Percentiles rank a stretch among this genome's conserved stretches.
Evolutionary conservation across 345 rosid species (phyloP).

Genomic region (Hibiscus trionum): DNA sequence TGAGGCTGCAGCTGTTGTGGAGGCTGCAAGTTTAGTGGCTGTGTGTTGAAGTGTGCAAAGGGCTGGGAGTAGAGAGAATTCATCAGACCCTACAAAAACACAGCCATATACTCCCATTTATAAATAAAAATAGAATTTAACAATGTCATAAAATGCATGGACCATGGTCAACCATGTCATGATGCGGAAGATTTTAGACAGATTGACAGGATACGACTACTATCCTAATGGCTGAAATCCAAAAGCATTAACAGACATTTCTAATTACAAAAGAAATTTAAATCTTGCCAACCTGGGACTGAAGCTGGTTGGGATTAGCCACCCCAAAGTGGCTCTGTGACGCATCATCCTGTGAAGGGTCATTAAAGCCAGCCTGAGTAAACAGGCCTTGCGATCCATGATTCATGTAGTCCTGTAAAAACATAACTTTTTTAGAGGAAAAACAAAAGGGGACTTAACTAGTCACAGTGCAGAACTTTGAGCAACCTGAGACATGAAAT

Average conservation of each 20-base stretch:
- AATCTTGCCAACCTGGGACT: slow-evolving; percentile 68
- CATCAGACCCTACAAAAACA: slow-evolving; percentile 63
- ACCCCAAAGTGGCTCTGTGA: slow-evolving; percentile 73
- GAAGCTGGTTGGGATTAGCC: slow-evolving; percentile 63
- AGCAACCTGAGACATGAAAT: slow-evolving; percentile 96
- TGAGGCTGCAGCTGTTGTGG: slow-evolving; percentile 56
- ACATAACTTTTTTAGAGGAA: background rate
- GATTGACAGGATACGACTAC: background rate
- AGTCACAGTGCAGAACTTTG: background rate
- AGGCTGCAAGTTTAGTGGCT: slow-evolving; percentile 60
- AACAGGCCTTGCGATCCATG: slow-evolving; percentile 93
- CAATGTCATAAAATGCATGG: background rate
- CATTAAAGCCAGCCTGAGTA: slow-evolving; percentile 83
- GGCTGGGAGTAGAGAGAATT: slow-evolving; percentile 95
- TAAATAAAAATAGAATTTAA: background rate
- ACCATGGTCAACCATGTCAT: background rate
- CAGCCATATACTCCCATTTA: background rate
- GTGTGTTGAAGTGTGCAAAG: slow-evolving; percentile 73
- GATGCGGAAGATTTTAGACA: background rate
- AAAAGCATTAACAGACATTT: background rate
- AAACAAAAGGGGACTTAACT: background rate
- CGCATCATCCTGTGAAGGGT: slow-evolving; percentile 78
- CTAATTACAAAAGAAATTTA: background rate
- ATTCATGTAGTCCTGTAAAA: slow-evolving; percentile 71
- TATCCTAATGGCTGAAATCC: background rate